These are phyloP conservation scores for Keqinozyma sinolaborantium DNA, from an alignment of 1,139 yeast species.

Conservation along the genomic window DNA sequence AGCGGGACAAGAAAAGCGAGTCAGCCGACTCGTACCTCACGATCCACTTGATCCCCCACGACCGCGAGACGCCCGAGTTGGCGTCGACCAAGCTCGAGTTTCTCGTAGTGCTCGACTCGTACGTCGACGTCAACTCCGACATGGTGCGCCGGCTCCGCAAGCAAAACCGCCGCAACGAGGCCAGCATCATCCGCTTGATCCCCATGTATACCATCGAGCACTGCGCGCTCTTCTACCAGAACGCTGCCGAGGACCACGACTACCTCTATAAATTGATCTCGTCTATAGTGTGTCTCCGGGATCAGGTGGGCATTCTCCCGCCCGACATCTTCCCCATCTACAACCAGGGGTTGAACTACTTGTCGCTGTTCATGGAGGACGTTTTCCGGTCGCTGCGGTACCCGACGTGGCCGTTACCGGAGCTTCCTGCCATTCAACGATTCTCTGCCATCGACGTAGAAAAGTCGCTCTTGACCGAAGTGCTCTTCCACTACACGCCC, in stretches of 20 bases:
- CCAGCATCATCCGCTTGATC: constrained; percentile 66
- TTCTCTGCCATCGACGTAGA: constrained; percentile 75
- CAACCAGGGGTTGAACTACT: constrained; percentile 59
- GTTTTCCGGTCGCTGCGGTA: constrained; percentile 25
- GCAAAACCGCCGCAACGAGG: constrained; percentile 30
- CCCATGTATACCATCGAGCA: constrained; percentile 86
- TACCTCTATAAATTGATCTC: constrained; percentile 70
- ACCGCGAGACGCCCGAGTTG: constrained; percentile 24
- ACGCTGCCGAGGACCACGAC: constrained; percentile 24
- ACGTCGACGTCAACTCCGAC: constrained; percentile 35
- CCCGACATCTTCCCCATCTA: constrained; percentile 77
- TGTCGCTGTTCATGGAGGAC: constrained; percentile 57
- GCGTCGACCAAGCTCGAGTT: constrained; percentile 49
- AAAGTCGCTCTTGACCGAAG: constrained; percentile 74
- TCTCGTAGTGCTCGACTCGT: constrained; percentile 68
- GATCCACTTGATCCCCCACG: constrained; percentile 45
- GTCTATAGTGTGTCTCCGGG: constrained; percentile 79
- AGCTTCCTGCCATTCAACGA: constrained; percentile 57
- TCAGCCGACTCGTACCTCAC: constrained; percentile 16
- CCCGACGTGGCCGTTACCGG: constrained; percentile 77
- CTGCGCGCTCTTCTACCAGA: constrained; percentile 38
- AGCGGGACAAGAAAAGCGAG: constrained; percentile 33
- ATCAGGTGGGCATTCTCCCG: constrained; percentile 79
- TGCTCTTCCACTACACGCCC: constrained; percentile 57
- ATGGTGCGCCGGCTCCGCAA: constrained; percentile 26